Conservation (phyloP, 1,139 yeast species). For the Blastobotrys serpentis region DNA sequence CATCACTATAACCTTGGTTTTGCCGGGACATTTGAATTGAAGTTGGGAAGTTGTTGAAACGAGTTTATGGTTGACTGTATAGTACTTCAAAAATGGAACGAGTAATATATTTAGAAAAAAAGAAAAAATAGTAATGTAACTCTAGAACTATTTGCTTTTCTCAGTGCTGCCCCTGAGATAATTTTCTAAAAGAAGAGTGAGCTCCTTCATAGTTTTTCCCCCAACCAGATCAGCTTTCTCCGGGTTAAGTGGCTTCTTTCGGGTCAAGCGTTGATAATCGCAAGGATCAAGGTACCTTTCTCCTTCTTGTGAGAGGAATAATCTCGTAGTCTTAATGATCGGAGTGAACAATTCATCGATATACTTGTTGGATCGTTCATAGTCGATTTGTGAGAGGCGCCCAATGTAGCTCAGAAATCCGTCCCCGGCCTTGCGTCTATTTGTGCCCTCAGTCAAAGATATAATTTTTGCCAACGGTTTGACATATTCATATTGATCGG, state of each 20-base stretch:
- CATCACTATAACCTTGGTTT: not conserved
- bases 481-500: not conserved
- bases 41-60: too few species aligned
- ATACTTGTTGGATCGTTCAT: not conserved
- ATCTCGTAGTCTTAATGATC: not conserved
- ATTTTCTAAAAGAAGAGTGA: too few species aligned
- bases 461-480: not conserved
- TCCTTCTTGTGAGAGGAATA: not conserved
- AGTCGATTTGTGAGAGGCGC: not conserved
- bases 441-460: not conserved
- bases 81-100: too few species aligned
- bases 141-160: too few species aligned
- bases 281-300: not conserved
- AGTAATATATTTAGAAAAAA: too few species aligned
- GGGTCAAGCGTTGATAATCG: not conserved
- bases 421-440: not conserved
- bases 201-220: too few species aligned
- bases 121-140: too few species aligned
- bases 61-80: too few species aligned
- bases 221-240: too few species aligned
- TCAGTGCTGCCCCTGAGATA: too few species aligned
- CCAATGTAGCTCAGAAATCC: not conserved
- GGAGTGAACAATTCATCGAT: not conserved
- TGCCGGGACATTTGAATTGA: too few species aligned
- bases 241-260: not conserved